Base-by-base conservation (phyloP, 352 stramenopile species). In the Pythium utonaiense region DNA sequence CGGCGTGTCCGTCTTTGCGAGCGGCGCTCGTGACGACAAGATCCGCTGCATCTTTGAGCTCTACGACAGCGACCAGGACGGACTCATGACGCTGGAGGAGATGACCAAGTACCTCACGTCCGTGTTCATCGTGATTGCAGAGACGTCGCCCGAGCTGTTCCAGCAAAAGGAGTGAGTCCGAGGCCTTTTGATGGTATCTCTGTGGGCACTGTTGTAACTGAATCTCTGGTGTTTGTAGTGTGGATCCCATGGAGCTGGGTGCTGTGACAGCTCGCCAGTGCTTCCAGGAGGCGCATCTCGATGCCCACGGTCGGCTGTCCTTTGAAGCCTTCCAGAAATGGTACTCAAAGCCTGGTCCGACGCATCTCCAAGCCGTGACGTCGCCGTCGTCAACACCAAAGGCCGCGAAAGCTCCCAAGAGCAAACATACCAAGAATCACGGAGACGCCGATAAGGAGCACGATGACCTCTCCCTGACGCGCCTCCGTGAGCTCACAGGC, bases 61-160 rank as follows among this genome's bases (percentile, higher is more conserved):
- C 10, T 96, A 91, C 63, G 89, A 97, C 28, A 66, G 68, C 48
- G 86, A 96, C 64, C 75, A 73, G 33, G 86, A 96, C 62, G 88
- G 85, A 7, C 90, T 81, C 69, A 93, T 96, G 57, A 81, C 79
- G 30, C 75, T 83, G 34, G 69, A 80, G 57, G 87, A 96, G 64
- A 96, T 96, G 87, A 83, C 74, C 12, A 93, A 86, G 52, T 96
- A 96, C 65, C 71, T 96, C 47, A 89, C 84, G 17, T 78, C 80
- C 3, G 81, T 96, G 6, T 96, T 93, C 52, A 65, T 82, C n/a
- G 82, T 95, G 12, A 88, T 96, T 36, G 75, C 74, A 28, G 71
- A 85, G 40, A 78, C 77, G 14, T 80, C 79, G 2, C 81, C 83
- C 0, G 74, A 89, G 55, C 74, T 91, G 6, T 93, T 93, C 54